Conservation (phyloP, 2,329 filamentous ascomycete species). For the Monosporascus ibericus region DNA sequence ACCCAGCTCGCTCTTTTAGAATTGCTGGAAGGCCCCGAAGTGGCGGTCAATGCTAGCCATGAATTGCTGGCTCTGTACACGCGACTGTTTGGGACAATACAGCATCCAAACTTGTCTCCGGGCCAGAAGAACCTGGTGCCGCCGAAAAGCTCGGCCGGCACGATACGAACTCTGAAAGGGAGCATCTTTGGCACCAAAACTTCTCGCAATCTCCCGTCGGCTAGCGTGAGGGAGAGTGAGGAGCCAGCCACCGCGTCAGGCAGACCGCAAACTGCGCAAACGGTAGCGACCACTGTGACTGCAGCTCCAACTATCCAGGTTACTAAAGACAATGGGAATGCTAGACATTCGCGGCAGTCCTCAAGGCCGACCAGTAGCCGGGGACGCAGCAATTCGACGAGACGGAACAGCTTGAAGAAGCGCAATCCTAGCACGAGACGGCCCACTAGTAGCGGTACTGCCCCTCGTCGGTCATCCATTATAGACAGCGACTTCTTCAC, state of each 20-base stretch:
- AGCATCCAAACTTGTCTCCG: conserved; percentile 32
- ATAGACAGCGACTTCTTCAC: conserved; percentile 47
- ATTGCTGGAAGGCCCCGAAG: conserved; percentile 72
- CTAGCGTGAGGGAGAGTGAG: conserved; percentile 29
- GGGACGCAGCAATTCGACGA: conserved; percentile 39
- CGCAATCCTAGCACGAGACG: conserved; percentile 43
- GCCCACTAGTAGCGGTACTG: conserved; percentile 35
- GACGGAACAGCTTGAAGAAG: conserved; percentile 48
- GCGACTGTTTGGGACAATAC: conserved; percentile 62
- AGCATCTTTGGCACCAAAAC: conserved; percentile 68
- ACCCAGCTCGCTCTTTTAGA: conserved; percentile 84
- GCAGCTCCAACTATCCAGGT: conserved; percentile 69
- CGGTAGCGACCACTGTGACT: conserved; percentile 41
- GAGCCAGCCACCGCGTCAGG: conserved; percentile 24
- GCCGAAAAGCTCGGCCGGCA: conserved; percentile 66
- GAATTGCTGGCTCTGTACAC: conserved; percentile 79
- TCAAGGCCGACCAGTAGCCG: conserved; percentile 32
- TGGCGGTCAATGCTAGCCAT: conserved; percentile 81
- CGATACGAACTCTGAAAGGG: conserved; percentile 61
- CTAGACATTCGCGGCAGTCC: conserved; percentile 29
- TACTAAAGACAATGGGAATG: conserved; percentile 55
- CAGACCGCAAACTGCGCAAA: conserved; percentile 40
- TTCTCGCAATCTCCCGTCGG: conserved; percentile 26
- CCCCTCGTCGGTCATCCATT: conserved; percentile 33
- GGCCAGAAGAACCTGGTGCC: conserved; percentile 38